Conservation (phyloP, 2,329 filamentous ascomycete genomes). For the Lasiodiplodia theobromae region DNA sequence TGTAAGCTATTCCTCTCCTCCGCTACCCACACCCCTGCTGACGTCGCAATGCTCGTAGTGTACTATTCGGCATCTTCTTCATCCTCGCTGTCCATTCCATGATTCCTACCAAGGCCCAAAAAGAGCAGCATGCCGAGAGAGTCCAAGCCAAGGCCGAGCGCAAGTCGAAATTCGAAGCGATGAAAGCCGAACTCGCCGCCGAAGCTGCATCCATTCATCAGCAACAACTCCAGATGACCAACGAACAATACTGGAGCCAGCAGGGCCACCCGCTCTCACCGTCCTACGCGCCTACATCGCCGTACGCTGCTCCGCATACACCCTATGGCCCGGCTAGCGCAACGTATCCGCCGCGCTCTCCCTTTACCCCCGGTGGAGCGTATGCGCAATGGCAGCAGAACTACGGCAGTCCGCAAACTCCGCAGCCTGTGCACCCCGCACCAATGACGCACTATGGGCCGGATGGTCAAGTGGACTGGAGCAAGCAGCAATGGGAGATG, state of each 20-base stretch:
- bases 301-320: constrained; percentile 7
- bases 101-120: constrained; percentile 50
- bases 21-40: constrained; percentile 25
- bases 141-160: constrained; percentile 24
- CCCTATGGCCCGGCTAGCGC: constrained; percentile 17
- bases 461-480: constrained; percentile 25
- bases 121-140: constrained; percentile 37
- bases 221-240: constrained; percentile 16
- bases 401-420: constrained; percentile 32
- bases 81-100: constrained; percentile 65
- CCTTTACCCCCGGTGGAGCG: constrained; percentile 40
- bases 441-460: constrained; percentile 17
- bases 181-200: constrained; percentile 42
- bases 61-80: constrained; percentile 67
- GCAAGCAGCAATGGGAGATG: constrained; percentile 49
- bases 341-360: constrained; percentile 31
- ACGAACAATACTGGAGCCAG: constrained; percentile 27
- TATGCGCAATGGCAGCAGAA: constrained; percentile 51
- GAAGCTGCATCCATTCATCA: constrained; percentile 20
- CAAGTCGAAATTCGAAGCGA: constrained; percentile 45
- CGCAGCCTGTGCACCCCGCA: background rate
- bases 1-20: constrained; percentile 60
- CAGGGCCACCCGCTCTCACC: constrained; percentile 22
- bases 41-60: constrained; percentile 48
- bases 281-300: constrained; percentile 9